Base-by-base conservation (phyloP, 768 basidiomycete genomes). In the Udeniomyces megalosporus region DNA sequence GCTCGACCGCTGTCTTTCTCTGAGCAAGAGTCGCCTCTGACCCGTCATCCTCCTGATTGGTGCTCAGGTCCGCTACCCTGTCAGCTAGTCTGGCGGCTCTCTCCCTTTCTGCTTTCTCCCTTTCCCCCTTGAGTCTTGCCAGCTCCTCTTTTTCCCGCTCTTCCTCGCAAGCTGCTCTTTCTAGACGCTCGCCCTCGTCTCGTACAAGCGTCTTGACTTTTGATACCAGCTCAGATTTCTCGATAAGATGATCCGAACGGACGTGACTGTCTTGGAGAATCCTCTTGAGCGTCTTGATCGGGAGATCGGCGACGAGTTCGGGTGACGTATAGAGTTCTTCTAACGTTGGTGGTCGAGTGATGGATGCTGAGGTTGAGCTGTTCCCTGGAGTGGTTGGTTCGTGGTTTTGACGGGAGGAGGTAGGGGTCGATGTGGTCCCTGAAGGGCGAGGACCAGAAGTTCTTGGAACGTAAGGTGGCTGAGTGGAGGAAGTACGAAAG, bases 331-430 rank as follows among this genome's bases (percentile, higher is more conserved):
- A 61, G 32, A 49, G 63, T 35, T 58, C 45, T 14, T 48, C 57
- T 4, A 57, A 61, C 54, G 52, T 45, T 58, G 31, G 55, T n/a
- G 45, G 5, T 29, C 58, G 55, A 80, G 32, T 85, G 81, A 1
- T 77, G 73, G 7, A 82, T 78, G 70, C 88, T 76, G 1, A 76
- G 74, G 35, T 73, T 70, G 34, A 88, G 75, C 71, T 88, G 85
- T 15, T 28, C 52, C n/a, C 22, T 28, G 17, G 64, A 54, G 22
- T 42, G 46, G 22, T 61, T 54, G 34, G 81, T 78, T 28, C 70
- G 67, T 1, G 85, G 84, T 11, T 78, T 77, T 86, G 85, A 70
- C 88, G 85, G 62, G 11, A 85, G 80, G 12, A 67, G 66, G 14
- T 76, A 68, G 0, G 86, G 84, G 68, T 88, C 80, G 48, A 87